These are phyloP conservation scores for Dendrocalamus sinicus DNA, from an alignment of 176 grass and related monocot species.

Conservation along the genomic window DNA sequence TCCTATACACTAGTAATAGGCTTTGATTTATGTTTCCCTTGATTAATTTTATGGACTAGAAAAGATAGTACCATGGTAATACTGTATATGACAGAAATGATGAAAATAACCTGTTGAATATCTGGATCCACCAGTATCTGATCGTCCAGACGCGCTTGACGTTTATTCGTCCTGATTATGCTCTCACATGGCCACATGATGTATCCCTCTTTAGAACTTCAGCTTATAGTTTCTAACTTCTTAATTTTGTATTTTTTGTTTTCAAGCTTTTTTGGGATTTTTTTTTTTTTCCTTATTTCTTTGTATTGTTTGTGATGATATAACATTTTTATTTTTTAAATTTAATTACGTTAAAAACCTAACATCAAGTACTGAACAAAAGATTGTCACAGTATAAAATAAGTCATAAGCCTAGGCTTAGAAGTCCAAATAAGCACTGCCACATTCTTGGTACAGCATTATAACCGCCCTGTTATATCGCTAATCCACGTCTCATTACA, in stretches of 20 bases:
- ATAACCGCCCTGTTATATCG: background rate
- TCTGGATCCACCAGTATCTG: background rate
- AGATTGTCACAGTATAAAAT: too few relatives aligned
- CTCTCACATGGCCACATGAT: background rate
- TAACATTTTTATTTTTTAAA: too few relatives aligned
- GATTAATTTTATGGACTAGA: background rate
- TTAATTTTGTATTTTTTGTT: too few relatives aligned
- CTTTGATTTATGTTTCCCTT: background rate
- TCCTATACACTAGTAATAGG: background rate
- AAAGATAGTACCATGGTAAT: background rate
- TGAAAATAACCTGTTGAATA: background rate
- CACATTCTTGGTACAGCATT: background rate
- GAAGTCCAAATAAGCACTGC: too few relatives aligned
- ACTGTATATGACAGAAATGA: background rate
- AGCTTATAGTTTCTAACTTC: too few relatives aligned
- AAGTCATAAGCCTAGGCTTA: too few relatives aligned
- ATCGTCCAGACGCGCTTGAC: constrained; percentile 29
- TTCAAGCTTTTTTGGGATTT: too few relatives aligned
- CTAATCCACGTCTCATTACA: background rate
- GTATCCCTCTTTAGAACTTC: too few relatives aligned
- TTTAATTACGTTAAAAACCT: too few relatives aligned
- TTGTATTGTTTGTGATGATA: too few relatives aligned
- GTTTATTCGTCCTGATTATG: constrained; percentile 9
- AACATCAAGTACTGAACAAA: too few relatives aligned
- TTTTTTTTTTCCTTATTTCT: too few relatives aligned